Evolutionary conservation across 2,329 filamentous ascomycete species (phyloP), one percentile per base, ranked within the genome.

Genomic region (Byssothecium circinans): DNA sequence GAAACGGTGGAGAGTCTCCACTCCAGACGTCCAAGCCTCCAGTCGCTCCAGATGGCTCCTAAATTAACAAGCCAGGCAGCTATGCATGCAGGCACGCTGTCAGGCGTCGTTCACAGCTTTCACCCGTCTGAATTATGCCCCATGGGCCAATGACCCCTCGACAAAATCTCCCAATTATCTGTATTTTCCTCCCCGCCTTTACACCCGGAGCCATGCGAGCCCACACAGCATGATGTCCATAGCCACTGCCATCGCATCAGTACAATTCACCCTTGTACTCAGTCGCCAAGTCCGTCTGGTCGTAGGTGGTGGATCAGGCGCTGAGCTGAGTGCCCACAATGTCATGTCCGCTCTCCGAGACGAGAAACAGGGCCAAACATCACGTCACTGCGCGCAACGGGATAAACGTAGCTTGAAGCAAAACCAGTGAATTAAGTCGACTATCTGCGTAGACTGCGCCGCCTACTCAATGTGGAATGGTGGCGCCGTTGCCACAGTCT

Each of bases 61-160:
- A 30, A 20, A 33, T 29, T 20, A 37, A 17, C 44, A 25, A 25
- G 15, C 39, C 30, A 46, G 29, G 38, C 39, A 41, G 42, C 41
- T 45, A 42, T 41, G 37, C 49, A 37, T 27, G 34, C 52, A 52
- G 47, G 53, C 51, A 50, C 47, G 47, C 44, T 41, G 43, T 49
- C 49, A 48, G 41, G 10, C 39, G 38, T 43, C 32, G 41, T 47
- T 32, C 43, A 45, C 52, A 43, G 39, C 39, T 20, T 43, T 41
- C 36, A 33, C 8, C 39, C 41, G 53, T 45, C 41, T 48, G 45
- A 46, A 52, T 54, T 54, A 54, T 52, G 48, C 45, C 41, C 36
- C 47, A 8, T 11, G 12, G 18, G 30, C 54, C 54, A 57, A 54
- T 57, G n/a, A 41, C 29, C 29, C 12, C 29, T 32, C 29, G 4